These are phyloP conservation scores for Termitomyces eurrhizus DNA, from an alignment of 768 basidiomycete species.

Conservation along the genomic window DNA sequence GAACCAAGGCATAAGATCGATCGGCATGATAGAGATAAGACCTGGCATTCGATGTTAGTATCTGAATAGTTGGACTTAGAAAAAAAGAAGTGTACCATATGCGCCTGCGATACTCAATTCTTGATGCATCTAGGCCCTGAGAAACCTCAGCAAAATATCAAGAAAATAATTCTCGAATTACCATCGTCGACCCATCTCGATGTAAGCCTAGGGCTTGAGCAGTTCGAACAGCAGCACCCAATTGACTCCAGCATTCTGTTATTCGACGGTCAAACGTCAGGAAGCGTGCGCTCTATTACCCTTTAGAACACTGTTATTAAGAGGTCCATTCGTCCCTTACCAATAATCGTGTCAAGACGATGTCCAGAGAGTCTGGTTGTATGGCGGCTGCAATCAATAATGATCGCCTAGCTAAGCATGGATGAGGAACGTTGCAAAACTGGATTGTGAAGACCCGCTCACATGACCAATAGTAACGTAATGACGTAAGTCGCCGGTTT, in stretches of 20 bases:
- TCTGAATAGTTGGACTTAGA: background rate
- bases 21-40: conserved; percentile 93
- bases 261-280: conserved; percentile 76
- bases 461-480: conserved; percentile 97
- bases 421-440: background rate
- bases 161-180: conserved; percentile 29
- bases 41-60: conserved; percentile 34
- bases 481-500: conserved; percentile 70
- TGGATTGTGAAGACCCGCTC: conserved; percentile 29
- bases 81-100: conserved; percentile 59
- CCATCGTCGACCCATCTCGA: conserved; percentile 81
- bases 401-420: conserved; percentile 67
- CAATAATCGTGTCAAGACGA: conserved; percentile 88
- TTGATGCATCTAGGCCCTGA: conserved; percentile 68
- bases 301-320: conserved; percentile 38
- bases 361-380: conserved; percentile 87
- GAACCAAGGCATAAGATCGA: conserved; percentile 85
- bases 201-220: conserved; percentile 93
- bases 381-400: conserved; percentile 91
- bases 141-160: conserved; percentile 4
- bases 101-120: conserved; percentile 84
- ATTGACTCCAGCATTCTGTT: conserved; percentile 94
- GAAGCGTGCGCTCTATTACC: conserved; percentile 47
- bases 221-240: conserved; percentile 89
- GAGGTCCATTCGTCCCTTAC: conserved; percentile 44